Conservation (phyloP, 2,329 filamentous ascomycete species). For the Apiospora koreana region DNA sequence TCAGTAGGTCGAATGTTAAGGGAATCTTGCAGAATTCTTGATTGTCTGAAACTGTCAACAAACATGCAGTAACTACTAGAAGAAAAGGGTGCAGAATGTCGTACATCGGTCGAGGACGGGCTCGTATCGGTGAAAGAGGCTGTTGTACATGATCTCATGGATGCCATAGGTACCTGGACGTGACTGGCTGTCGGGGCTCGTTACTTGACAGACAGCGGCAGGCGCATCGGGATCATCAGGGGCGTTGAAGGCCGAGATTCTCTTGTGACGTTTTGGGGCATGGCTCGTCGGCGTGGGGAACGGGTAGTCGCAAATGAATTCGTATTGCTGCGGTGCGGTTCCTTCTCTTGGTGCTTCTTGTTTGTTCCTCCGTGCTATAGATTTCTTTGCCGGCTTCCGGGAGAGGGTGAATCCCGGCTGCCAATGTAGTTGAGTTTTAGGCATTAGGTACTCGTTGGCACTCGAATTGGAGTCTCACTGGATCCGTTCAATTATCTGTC, state of each 20-base stretch:
- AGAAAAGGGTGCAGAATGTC: neutral
- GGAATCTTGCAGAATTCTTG: constrained; percentile 15
- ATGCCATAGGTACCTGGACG: too few relatives aligned
- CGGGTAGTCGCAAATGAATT: neutral
- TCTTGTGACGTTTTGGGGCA: neutral
- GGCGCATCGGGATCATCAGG: neutral
- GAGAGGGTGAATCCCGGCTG: neutral
- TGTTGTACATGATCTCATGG: neutral
- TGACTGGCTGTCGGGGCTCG: too few relatives aligned
- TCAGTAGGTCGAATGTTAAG: constrained; percentile 7
- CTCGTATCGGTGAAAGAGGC: neutral
- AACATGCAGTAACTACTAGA: neutral
- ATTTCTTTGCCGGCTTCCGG: neutral
- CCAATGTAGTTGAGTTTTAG: neutral
- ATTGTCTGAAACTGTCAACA: neutral
- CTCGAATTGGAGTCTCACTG: neutral
- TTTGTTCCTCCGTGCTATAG: neutral
- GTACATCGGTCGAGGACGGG: too few relatives aligned
- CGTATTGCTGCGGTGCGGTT: neutral
- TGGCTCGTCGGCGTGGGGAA: neutral
- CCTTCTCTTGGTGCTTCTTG: neutral
- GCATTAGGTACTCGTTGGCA: neutral
- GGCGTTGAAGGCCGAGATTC: neutral
- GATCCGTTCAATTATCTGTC: neutral
- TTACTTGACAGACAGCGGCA: neutral